Evolutionary conservation across 805 yeast species (phyloP).

Genomic region (Saturnispora saitoi): DNA sequence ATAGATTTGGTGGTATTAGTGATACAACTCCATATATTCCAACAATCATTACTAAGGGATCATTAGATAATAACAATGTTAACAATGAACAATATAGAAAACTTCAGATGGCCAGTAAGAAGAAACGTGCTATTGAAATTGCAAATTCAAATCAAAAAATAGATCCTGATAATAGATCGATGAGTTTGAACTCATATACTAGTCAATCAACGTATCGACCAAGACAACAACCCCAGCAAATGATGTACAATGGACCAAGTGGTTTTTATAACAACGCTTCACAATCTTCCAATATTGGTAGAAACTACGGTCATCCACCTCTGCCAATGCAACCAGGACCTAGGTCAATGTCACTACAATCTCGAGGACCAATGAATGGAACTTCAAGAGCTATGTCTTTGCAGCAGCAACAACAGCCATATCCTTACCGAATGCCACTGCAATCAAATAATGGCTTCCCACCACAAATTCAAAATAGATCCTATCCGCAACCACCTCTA

Average conservation of each 20-base stretch:
- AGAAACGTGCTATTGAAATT: conserved; percentile 34
- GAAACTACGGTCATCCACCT: not conserved
- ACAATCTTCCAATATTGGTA: not conserved
- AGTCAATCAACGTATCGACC: conserved; percentile 1
- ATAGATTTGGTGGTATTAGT: conserved; percentile 40
- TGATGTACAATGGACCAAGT: not conserved
- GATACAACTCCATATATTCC: conserved; percentile 75
- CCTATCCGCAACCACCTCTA: not conserved
- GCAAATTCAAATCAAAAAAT: conserved; percentile 16
- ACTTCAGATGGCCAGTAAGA: conserved; percentile 59
- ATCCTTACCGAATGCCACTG: not conserved
- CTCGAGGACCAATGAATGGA: conserved; percentile 8
- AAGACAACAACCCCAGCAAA: not conserved
- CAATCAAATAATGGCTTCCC: not conserved
- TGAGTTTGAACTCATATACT: conserved; percentile 13
- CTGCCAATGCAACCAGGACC: conserved; percentile 5
- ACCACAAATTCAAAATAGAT: not conserved
- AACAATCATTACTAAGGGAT: conserved; percentile 38
- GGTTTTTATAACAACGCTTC: not conserved
- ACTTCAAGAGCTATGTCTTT: conserved; percentile 25
- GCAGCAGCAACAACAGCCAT: conserved; percentile 11
- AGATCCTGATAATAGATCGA: conserved; percentile 1
- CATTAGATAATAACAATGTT: conserved; percentile 24
- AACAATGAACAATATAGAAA: conserved; percentile 60
- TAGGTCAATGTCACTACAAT: conserved; percentile 15